A percentile compares a stretch with the other conserved stretches of the same genome.
phyloP scores from a whole-genome alignment of 345 rosid genomes.

The Carallia pectinifolia region DNA sequence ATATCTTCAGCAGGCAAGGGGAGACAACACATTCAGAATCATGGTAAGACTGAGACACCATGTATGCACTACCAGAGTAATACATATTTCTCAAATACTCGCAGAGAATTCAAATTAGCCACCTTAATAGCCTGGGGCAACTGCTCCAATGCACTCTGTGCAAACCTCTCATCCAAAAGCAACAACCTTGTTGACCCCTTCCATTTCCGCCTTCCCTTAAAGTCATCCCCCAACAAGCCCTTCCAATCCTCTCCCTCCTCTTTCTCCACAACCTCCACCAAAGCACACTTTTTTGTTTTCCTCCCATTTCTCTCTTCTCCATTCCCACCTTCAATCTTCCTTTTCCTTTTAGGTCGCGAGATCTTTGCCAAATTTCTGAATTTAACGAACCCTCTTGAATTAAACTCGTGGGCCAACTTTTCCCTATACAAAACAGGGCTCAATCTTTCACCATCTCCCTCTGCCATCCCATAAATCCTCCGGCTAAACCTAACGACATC shows the following conservation, averaged over 20 bases:
- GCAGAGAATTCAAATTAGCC: slow-evolving; percentile 19
- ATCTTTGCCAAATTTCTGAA: slow-evolving; percentile 81
- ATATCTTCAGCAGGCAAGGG: background rate
- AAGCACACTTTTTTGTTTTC: slow-evolving; percentile 34
- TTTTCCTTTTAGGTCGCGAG: slow-evolving; percentile 65
- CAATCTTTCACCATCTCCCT: slow-evolving; percentile 48
- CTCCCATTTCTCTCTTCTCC: slow-evolving; percentile 22
- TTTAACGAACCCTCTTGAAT: slow-evolving; percentile 58
- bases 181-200: slow-evolving; percentile 79
- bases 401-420: slow-evolving; percentile 55
- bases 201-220: slow-evolving; percentile 61
- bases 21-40: background rate
- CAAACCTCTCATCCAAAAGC: slow-evolving; percentile 76
- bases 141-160: slow-evolving; percentile 48
- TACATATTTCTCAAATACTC: slow-evolving; percentile 12
- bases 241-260: slow-evolving; percentile 49
- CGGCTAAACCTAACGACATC: slow-evolving; percentile 36
- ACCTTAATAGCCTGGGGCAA: slow-evolving; percentile 93
- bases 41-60: slow-evolving; percentile 3
- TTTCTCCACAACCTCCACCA: slow-evolving; percentile 63
- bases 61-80: background rate
- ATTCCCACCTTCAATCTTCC: slow-evolving; percentile 31
- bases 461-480: slow-evolving; percentile 46
- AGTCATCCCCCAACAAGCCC: slow-evolving; percentile 70
- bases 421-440: slow-evolving; percentile 66